phyloP scores from a whole-genome alignment of 371 early-diverging fungal genomes.

The Apophysomyces sp. region DNA sequence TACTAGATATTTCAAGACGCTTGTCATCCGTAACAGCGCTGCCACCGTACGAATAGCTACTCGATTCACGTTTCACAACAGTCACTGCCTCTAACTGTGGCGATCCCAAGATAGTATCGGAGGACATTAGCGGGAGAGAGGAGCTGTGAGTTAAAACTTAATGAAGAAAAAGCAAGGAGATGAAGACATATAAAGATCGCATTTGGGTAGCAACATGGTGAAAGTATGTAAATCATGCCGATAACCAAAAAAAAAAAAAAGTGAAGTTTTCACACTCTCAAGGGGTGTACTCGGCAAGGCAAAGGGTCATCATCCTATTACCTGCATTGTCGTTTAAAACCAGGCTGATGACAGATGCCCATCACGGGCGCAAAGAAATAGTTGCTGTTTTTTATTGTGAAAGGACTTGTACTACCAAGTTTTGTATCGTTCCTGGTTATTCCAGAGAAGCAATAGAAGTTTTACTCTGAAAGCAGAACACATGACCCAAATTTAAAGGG shows the following conservation, averaged over 20 bases:
- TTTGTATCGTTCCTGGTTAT: too few relatives aligned
- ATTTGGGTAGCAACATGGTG: not conserved
- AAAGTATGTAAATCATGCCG: not conserved
- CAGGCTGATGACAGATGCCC: not conserved
- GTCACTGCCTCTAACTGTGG: not conserved
- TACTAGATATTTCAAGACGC: not conserved
- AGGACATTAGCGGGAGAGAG: not conserved
- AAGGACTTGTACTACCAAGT: too few relatives aligned
- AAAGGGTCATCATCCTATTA: not conserved
- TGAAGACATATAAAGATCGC: not conserved
- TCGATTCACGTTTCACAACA: not conserved
- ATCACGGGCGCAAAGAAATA: not conserved
- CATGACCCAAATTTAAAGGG: too few relatives aligned
- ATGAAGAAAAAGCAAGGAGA: too few relatives aligned
- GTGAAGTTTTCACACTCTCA: not conserved
- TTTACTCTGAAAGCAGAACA: too few relatives aligned
- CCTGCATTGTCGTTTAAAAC: not conserved
- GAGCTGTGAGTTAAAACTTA: too few relatives aligned
- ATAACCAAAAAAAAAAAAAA: not conserved
- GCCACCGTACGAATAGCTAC: not conserved
- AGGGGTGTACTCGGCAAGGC: not conserved
- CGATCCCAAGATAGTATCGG: not conserved
- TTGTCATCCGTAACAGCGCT: too few relatives aligned
- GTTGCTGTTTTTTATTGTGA: too few relatives aligned
- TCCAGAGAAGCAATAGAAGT: too few relatives aligned